A percentile compares a stretch with the other conserved stretches of the same genome.
Conservation (phyloP, 2,329 filamentous ascomycete genomes). For the Fusarium brevicatenulatum region DNA sequence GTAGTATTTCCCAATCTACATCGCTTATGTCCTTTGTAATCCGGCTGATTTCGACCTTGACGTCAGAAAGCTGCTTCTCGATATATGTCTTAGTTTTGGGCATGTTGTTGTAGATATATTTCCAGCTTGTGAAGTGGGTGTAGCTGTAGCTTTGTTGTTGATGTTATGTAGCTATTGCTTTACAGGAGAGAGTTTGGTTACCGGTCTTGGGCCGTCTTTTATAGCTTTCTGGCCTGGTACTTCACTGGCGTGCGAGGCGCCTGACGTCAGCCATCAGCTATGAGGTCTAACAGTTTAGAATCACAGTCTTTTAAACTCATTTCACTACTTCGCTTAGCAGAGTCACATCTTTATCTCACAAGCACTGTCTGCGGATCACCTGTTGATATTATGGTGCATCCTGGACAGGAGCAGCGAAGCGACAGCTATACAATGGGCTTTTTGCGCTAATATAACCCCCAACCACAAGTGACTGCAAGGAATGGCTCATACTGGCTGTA, state of each 20-base stretch:
- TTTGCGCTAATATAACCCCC: too few species aligned
- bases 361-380: not conserved
- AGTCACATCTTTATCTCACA: not conserved
- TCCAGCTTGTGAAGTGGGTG: not conserved
- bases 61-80: not conserved
- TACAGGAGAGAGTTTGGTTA: not conserved
- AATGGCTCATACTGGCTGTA: not conserved
- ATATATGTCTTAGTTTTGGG: accelerated
- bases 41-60: not conserved
- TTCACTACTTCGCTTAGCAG: too few species aligned
- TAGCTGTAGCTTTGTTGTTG: not conserved
- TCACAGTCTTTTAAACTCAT: too few species aligned
- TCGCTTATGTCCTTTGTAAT: not conserved
- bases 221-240: not conserved
- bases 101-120: not conserved
- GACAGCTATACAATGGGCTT: too few species aligned
- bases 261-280: too few species aligned
- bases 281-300: too few species aligned
- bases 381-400: not conserved
- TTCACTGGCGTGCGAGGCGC: not conserved
- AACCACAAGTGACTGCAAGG: accelerated
- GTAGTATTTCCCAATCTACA: not conserved
- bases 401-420: not conserved
- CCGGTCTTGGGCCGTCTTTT: accelerated
- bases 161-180: not conserved